Percentiles rank a stretch among this genome's conserved stretches.
Evolutionary conservation across 2,329 filamentous ascomycete genomes (phyloP).

Genomic region (Cryphonectria carpinicola): DNA sequence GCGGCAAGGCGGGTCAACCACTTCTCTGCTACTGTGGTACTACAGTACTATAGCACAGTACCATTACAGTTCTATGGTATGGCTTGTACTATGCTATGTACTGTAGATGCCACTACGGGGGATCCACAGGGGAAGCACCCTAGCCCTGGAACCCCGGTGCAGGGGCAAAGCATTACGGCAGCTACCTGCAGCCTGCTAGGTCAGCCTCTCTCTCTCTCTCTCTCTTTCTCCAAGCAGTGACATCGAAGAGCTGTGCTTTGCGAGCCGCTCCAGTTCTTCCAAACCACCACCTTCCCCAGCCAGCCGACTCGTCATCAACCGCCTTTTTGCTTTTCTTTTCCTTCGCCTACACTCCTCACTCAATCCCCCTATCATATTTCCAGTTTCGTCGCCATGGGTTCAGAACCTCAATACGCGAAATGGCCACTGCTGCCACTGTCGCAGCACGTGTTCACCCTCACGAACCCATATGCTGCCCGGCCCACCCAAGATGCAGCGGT

Average conservation of each 20-base stretch:
- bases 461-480: conserved; percentile 74
- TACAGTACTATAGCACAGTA: neutral
- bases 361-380: neutral
- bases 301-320: neutral
- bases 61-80: no score
- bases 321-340: neutral
- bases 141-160: neutral
- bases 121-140: neutral
- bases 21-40: neutral
- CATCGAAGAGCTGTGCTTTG: conserved; percentile 21
- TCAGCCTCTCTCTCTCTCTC: conserved; percentile 1
- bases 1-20: neutral
- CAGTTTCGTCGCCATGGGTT: conserved; percentile 61
- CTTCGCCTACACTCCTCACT: neutral
- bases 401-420: conserved; percentile 84
- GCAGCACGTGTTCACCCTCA: conserved; percentile 86
- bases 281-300: conserved; percentile 12
- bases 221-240: conserved; percentile 14
- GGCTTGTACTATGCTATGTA: neutral
- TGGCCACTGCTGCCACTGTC: conserved; percentile 81
- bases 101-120: neutral
- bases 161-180: conserved; percentile 24
- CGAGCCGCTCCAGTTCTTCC: conserved; percentile 7
- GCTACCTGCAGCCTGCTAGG: conserved; percentile 25
- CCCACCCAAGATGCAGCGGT: conserved; percentile 70